Evolutionary conservation across 2,329 filamentous ascomycete species (phyloP).

Genomic region (Trichoderma brevicompactum): DNA sequence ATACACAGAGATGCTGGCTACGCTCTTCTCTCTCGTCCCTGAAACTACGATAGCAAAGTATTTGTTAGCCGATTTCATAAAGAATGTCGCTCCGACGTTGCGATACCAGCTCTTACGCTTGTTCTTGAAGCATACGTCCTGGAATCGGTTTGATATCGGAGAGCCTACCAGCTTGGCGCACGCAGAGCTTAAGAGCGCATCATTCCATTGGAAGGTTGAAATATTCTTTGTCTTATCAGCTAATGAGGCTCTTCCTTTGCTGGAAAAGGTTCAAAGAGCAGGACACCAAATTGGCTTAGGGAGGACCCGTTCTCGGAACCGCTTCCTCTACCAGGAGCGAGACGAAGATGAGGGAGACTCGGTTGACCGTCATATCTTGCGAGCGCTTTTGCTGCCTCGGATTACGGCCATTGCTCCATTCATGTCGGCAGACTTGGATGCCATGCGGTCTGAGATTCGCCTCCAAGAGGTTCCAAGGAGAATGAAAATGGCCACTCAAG

Average conservation of each 20-base stretch:
- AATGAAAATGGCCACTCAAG: conserved; percentile 34
- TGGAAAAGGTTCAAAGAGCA: conserved; percentile 4
- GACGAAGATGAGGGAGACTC: not conserved
- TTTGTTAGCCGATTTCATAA: not conserved
- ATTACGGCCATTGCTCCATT: not conserved
- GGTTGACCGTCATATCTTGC: not conserved
- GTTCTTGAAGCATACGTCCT: conserved; percentile 31
- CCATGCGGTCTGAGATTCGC: conserved; percentile 12
- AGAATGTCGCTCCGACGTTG: not conserved
- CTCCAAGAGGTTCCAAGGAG: conserved; percentile 32
- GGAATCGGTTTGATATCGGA: conserved; percentile 35
- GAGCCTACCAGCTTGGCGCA: not conserved
- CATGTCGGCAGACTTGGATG: not conserved
- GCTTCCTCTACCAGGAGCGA: not conserved
- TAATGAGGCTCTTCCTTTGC: not conserved
- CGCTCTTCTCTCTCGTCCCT: not conserved
- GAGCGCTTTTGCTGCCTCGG: not conserved
- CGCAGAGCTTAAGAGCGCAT: not conserved
- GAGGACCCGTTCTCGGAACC: not conserved
- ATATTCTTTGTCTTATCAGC: conserved; percentile 4
- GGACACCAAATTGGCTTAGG: not conserved
- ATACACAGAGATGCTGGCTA: conserved; percentile 5
- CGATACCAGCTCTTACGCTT: conserved; percentile 36
- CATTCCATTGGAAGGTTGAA: not conserved
- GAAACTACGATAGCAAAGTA: not conserved